Evolutionary conservation across 2,329 filamentous ascomycete genomes (phyloP), one percentile per base, ranked within the genome.

Genomic region (Curvularia sp.): DNA sequence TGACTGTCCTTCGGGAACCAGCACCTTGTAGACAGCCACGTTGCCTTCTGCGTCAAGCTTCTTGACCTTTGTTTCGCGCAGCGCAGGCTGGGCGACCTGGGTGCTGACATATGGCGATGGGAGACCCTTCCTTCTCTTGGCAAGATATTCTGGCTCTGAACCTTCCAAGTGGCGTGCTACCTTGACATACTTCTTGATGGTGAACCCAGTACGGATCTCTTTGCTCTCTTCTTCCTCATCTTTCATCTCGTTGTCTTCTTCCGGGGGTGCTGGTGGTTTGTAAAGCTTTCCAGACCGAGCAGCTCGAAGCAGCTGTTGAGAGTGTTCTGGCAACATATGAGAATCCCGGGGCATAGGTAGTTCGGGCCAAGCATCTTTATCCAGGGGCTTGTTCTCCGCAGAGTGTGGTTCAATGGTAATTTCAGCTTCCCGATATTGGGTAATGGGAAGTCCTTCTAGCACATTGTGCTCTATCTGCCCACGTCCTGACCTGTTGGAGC

Each of bases 341-440:
- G 87, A 91, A 74, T 97, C 94, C 69, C 91, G 90, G 38, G 94
- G 94, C 91, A 97, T 94, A 43, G 91, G 88, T 18, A 92, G 84
- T 72, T 97, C 93, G 47, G 87, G 88, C 86, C 90, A 94, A 51
- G 86, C 82, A 73, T 90, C 86, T 69, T 87, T 84, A 61, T 87
- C 73, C 30, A 80, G 82, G 30, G 80, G 82, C 27, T 83, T 86
- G 67, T 93, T 89, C 61, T 86, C 81, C 36, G 86, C 83, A 9
- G 84, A 80, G 12, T 86, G 86, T 51, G 91, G 88, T 65, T 87
- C 87, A 71, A 94, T 80, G 41, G 80, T 89, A 55, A 92, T 64
- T 54, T 79, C 78, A 57, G 90, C 87, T 63, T 90, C 87, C 55
- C 91, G 88, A 90, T 93, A 98, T 84, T 96, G 92, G 71, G 93